A percentile compares a stretch with the other conserved stretches of the same genome.
Conservation (phyloP, 768 basidiomycete genomes). For the Auriscalpium microsporum region DNA sequence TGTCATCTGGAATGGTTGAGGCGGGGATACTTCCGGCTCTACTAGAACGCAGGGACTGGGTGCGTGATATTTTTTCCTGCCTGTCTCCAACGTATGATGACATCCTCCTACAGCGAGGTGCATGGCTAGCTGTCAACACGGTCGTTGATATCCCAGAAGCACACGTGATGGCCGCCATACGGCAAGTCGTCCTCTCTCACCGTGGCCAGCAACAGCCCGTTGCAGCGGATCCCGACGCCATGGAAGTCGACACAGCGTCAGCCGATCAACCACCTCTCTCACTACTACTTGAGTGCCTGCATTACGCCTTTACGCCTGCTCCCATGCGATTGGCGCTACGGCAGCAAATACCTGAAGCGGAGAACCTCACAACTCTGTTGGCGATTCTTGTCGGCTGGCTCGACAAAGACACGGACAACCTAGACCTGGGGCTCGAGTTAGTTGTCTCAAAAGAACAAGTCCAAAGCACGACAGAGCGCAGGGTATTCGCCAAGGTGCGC, state of each 20-base stretch:
- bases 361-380: conserved; percentile 40
- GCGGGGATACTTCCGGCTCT: conserved; percentile 50
- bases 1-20: conserved; percentile 55
- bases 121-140: conserved; percentile 41
- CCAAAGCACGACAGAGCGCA: too few relatives aligned
- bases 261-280: conserved; percentile 26
- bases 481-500: conserved; percentile 6
- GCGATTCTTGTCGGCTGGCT: conserved; percentile 45
- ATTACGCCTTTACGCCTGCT: conserved; percentile 32
- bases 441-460: too few relatives aligned
- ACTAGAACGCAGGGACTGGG: conserved; percentile 60
- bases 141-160: conserved; percentile 60
- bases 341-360: conserved; percentile 38
- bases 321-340: conserved; percentile 44
- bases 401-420: conserved; percentile 20
- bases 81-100: neutral
- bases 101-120: conserved; percentile 18
- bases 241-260: conserved; percentile 29
- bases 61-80: conserved; percentile 20
- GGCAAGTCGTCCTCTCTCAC: conserved; percentile 33
- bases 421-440: too few relatives aligned
- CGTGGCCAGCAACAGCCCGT: conserved; percentile 11
- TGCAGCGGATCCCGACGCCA: conserved; percentile 17
- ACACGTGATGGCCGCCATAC: conserved; percentile 50
- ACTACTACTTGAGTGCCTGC: conserved; percentile 31